Conservation (phyloP, 148 eudicot species). For the Fagopyrum homotropicum region DNA sequence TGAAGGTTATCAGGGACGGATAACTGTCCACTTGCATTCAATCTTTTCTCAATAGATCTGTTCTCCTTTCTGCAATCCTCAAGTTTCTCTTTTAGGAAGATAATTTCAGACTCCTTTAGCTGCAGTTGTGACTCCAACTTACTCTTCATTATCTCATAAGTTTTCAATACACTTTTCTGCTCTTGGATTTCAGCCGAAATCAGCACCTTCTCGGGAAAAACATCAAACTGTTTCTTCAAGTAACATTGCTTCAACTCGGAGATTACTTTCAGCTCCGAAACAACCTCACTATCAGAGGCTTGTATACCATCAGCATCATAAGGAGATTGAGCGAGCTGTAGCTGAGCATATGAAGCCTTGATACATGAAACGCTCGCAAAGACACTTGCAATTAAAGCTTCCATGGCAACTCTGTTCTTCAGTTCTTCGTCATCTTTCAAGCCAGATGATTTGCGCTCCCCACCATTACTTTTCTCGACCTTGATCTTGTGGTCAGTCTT, state of each 20-base stretch:
- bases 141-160: constrained; percentile 54
- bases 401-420: constrained; percentile 25
- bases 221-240: constrained; percentile 54
- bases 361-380: constrained; percentile 70
- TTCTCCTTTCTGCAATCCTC: constrained; percentile 63
- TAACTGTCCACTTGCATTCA: constrained; percentile 65
- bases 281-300: constrained; percentile 58
- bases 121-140: constrained; percentile 62
- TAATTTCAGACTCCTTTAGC: constrained; percentile 74
- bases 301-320: constrained; percentile 84
- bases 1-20: constrained; percentile 48
- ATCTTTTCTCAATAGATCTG: constrained; percentile 54
- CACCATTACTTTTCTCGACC: constrained; percentile 27
- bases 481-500: constrained; percentile 19
- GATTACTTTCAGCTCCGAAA: constrained; percentile 54
- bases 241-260: constrained; percentile 69
- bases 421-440: constrained; percentile 35
- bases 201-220: constrained; percentile 48
- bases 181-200: constrained; percentile 63
- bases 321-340: constrained; percentile 80
- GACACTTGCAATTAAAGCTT: constrained; percentile 71
- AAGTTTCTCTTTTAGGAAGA: constrained; percentile 65
- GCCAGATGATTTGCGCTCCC: constrained; percentile 20
- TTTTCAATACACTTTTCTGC: constrained; percentile 54
- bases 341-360: constrained; percentile 77